Conservation (phyloP, 495 filamentous ascomycete species). For the Podospora anserina region DNA sequence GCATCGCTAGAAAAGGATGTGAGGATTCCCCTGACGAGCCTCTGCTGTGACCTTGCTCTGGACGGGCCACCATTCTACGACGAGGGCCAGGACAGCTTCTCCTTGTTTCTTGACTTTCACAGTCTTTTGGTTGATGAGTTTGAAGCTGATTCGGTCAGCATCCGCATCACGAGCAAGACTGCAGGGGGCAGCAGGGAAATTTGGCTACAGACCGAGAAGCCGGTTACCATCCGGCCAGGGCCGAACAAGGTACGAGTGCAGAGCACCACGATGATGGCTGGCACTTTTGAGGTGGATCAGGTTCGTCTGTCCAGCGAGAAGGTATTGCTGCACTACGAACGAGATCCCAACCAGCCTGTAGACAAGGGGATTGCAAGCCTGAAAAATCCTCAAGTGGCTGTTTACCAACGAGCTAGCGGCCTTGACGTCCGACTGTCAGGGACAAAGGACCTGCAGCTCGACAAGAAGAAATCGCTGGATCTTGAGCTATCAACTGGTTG, state of each 20-base stretch:
- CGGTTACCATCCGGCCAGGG: slow-evolving; percentile 52
- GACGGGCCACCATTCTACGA: slow-evolving; percentile 68
- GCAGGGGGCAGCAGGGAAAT: slow-evolving; percentile 58
- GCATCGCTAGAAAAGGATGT: slow-evolving; percentile 60
- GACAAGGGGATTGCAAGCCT: slow-evolving; percentile 43
- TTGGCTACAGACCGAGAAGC: slow-evolving; percentile 54
- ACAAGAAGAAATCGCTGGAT: slow-evolving; percentile 70
- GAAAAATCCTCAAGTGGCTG: slow-evolving; percentile 41
- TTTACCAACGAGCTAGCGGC: slow-evolving; percentile 49
- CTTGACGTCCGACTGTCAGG: slow-evolving; percentile 46
- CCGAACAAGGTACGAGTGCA: slow-evolving; percentile 49
- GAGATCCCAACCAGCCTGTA: slow-evolving; percentile 38
- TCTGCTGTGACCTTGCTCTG: slow-evolving; percentile 68
- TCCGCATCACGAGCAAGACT: slow-evolving; percentile 56
- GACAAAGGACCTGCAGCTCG: slow-evolving; percentile 65
- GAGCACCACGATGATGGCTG: slow-evolving; percentile 62
- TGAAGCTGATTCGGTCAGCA: slow-evolving; percentile 59
- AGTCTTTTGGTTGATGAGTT: slow-evolving; percentile 73
- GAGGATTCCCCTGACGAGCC: slow-evolving; percentile 62
- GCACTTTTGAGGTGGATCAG: slow-evolving; percentile 71
- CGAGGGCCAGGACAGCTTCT: slow-evolving; percentile 72
- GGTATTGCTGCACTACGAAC: slow-evolving; percentile 63
- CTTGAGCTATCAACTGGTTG: slow-evolving; percentile 70
- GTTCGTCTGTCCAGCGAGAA: slow-evolving; percentile 66
- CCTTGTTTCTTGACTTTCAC: slow-evolving; percentile 63